Conservation (phyloP, 192 early-diverging fungal species). For the Backusella sp. region DNA sequence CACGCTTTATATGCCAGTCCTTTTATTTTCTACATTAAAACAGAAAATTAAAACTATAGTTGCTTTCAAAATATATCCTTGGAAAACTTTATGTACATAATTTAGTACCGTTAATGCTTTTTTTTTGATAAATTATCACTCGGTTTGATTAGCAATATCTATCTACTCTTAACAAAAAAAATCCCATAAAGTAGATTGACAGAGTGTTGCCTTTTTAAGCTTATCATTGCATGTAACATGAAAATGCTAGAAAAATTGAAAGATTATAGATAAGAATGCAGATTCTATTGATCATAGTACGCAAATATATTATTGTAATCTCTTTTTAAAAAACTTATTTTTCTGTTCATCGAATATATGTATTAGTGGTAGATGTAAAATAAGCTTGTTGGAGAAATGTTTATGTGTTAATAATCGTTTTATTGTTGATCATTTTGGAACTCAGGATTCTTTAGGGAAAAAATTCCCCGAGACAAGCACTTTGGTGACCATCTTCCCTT, state of each 20-base stretch:
- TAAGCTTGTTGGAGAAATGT: neutral
- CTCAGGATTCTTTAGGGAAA: neutral
- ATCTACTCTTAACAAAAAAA: neutral
- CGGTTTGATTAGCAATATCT: neutral
- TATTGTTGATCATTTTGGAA: neutral
- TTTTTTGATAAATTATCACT: neutral
- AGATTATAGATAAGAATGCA: neutral
- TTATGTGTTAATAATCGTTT: neutral
- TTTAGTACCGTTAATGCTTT: neutral
- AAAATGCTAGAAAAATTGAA: neutral
- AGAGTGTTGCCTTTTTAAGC: conserved; percentile 2
- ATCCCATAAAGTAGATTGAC: neutral
- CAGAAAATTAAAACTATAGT: neutral
- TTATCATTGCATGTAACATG: neutral
- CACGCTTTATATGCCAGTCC: neutral
- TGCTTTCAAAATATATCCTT: neutral
- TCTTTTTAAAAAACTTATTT: neutral
- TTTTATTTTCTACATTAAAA: neutral
- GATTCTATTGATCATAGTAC: neutral
- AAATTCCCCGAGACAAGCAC: neutral
- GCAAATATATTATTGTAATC: neutral
- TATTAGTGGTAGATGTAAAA: neutral
- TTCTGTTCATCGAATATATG: neutral
- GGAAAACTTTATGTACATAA: neutral
- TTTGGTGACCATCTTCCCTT: neutral